Base-by-base conservation (phyloP, 345 rosid species). In the Citrus maxima region DNA sequence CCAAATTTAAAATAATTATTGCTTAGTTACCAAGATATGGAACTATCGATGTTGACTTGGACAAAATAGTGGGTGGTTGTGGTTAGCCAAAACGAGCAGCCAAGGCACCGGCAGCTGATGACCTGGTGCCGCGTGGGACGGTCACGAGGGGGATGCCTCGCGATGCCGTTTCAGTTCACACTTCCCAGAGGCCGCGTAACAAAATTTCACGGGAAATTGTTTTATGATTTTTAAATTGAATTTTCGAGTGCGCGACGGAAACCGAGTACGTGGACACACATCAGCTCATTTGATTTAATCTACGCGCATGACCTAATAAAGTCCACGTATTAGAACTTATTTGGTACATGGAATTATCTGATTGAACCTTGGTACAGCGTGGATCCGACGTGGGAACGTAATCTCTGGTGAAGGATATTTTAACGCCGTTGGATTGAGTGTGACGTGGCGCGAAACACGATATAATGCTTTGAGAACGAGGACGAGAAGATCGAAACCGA, bases 371-470 rank as follows among this genome's bases (percentile, higher is more conserved):
- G 73, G 76, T 27, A 16, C 79, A 67, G 24, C 81, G 76, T 79
- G 81, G 84, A 80, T 79, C 87, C 34, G 40, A 85, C 89, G 90
- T 86, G 90, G 88, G 35, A 34, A 4, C 40, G 8, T 9, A 6
- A 79, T 86, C 84, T 1, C 27, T 62, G 76, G 80, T 75, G 27
- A 32, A 49, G 67, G 13, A 4, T 40, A 32, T 42, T 21, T 35
- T 63, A 2, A n/a, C 3, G 37, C 67, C 38, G 22, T 7, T 54
- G 25, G 35, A 9, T 61, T n/a, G 61, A 51, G 74, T 65, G 60
- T 34, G 59, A 75, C 46, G 75, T 13, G 55, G 22, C 40, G 32
- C 0, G 24, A 28, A 7, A 34, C 14, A 14, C 10, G 21, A 16
- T 25, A 8, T 24, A 9, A 38, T 49, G 12, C 16, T 60, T 19